phyloP scores from a whole-genome alignment of 805 yeast genomes.

The Candida oleophila region DNA sequence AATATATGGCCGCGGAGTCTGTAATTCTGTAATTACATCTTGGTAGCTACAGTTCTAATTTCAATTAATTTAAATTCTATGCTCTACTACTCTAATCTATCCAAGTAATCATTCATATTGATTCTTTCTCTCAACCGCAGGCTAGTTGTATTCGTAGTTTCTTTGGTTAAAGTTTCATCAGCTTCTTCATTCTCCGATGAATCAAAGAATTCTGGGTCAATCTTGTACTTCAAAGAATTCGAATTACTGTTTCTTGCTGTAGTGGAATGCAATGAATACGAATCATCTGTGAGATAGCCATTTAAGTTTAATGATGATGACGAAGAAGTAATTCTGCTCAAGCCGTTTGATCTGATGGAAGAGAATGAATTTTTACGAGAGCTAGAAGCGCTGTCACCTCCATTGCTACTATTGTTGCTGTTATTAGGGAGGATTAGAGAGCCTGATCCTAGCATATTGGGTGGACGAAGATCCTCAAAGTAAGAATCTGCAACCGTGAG shows the following conservation, averaged over 20 bases:
- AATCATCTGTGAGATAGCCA: constrained; percentile 41
- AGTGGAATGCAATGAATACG: constrained; percentile 7
- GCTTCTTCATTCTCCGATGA: constrained; percentile 4
- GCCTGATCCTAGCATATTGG: constrained; percentile 28
- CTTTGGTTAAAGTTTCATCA: constrained; percentile 1
- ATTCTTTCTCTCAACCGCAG: not conserved
- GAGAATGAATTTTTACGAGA: constrained; percentile 29
- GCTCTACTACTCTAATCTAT: not conserved
- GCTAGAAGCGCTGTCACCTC: constrained; percentile 1
- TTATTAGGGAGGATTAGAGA: not conserved
- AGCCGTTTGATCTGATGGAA: constrained; percentile 21
- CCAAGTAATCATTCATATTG: constrained; percentile 5
- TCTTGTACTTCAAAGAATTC: constrained; percentile 2
- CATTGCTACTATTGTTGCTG: not conserved
- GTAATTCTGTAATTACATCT: too few species aligned
- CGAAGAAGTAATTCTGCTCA: constrained; percentile 37
- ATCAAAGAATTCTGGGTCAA: not conserved
- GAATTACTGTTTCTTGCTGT: not conserved
- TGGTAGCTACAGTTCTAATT: too few species aligned
- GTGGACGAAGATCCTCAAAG: constrained; percentile 33
- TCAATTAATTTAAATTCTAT: too few species aligned
- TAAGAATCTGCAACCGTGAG: constrained; percentile 3
- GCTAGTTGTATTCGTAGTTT: not conserved
- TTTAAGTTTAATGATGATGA: constrained; percentile 40
- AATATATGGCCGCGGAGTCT: too few species aligned